Evolutionary conservation across 148 eudicot genomes (phyloP).

Genomic region (Camellia granthamiana): DNA sequence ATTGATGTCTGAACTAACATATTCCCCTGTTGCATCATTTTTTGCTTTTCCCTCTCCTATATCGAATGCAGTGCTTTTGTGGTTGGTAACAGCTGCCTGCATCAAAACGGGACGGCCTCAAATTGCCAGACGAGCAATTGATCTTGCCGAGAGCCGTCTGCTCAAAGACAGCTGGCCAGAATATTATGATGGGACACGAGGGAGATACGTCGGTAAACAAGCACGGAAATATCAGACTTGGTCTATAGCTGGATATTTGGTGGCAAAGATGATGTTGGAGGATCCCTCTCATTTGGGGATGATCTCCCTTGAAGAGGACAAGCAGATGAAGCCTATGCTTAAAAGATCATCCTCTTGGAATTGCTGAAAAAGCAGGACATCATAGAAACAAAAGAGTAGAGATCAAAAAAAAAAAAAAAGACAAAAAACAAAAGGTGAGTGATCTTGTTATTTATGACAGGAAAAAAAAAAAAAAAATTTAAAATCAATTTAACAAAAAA

Average conservation of each 20-base stretch:
- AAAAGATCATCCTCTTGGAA: slow-evolving; percentile 40
- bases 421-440: neutral
- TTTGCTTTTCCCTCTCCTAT: neutral
- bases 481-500: neutral
- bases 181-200: slow-evolving; percentile 37
- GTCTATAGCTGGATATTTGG: slow-evolving; percentile 40
- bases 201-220: slow-evolving; percentile 34
- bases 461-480: too few species aligned
- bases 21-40: neutral
- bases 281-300: slow-evolving; percentile 41
- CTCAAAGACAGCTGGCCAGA: slow-evolving; percentile 38
- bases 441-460: slow-evolving; percentile 1
- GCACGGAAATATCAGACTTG: slow-evolving; percentile 36
- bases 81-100: slow-evolving; percentile 39
- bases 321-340: slow-evolving; percentile 32
- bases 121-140: slow-evolving; percentile 37
- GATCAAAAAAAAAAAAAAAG: neutral
- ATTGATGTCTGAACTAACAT: neutral
- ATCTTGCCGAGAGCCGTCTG: slow-evolving; percentile 32
- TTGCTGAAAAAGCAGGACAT: slow-evolving; percentile 3
- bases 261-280: slow-evolving; percentile 36
- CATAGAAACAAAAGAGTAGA: neutral
- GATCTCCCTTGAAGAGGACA: slow-evolving; percentile 38
- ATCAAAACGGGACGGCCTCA: slow-evolving; percentile 41
- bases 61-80: slow-evolving; percentile 32